Evolutionary conservation across 192 early-diverging fungal species (phyloP), one percentile per base, ranked within the genome.

Genomic region (Coemansia guatemalensis): DNA sequence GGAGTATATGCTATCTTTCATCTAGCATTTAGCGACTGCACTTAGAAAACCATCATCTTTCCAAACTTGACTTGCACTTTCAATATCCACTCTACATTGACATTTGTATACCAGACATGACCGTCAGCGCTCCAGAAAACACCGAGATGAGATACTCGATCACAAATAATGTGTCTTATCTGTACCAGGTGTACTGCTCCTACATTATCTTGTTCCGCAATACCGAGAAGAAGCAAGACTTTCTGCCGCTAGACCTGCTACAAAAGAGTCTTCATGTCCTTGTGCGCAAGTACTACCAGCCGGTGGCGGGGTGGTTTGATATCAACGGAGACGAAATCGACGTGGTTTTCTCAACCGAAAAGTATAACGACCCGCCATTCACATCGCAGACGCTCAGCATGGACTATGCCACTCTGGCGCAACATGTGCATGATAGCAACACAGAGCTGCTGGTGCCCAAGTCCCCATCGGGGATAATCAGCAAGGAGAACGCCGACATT

Each of bases 151-250:
- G 78, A 44, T 74, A 71, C 60, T 56, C 72, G 9, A 48, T 62
- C 3, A 60, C 72, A 14, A 71, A 69, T 62, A 71, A 81, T 48
- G 49, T 74, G 21, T 81, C 78, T 44, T 74, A 54, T 48, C 60
- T 81, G 66, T 81, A 81, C 62, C 78, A 81, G 53, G 52, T 81
- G 49, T 74, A 81, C 48, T 81, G 72, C 63, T 74, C 78, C 39
- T 81, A 81, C 63, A 71, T 81, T 0, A 12, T 81, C 14, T 51
- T 71, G 47, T 81, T 58, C 66, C 71, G 60, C 44, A 74, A 81
- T 56, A 11, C 11, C 5, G 57, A 55, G 5, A 22, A 17, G 4
- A 21, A 48, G 17, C 17, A 60, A 4, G 52, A 35, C 14, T 81
- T 81, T 58, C 51, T 81, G 52, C 8, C 60, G 6, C 50, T 56